phyloP scores from a whole-genome alignment of 257 asterid genomes.

The Solanum chilense region DNA sequence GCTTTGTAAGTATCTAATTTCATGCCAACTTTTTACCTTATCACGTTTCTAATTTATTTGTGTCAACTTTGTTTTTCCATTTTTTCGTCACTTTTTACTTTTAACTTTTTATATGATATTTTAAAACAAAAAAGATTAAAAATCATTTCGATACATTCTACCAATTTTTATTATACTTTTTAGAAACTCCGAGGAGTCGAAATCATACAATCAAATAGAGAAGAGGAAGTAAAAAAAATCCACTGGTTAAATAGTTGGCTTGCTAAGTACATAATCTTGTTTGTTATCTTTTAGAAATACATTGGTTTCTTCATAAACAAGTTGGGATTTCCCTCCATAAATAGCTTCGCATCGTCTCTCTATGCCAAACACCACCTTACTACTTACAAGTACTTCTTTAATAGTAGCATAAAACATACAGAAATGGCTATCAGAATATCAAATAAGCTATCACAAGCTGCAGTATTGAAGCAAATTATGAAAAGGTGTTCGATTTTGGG shows the following conservation, averaged over 20 bases:
- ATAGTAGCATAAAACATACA: neutral
- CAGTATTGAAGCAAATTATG: slow-evolving; percentile 26
- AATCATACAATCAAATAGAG: neutral
- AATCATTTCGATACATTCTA: too few species aligned
- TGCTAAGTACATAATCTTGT: neutral
- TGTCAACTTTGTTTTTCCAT: neutral
- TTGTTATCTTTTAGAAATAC: neutral
- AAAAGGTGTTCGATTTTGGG: slow-evolving; percentile 32
- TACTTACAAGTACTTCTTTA: neutral
- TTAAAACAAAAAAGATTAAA: too few species aligned
- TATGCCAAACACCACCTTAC: neutral
- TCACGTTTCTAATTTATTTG: neutral
- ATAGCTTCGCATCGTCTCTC: slow-evolving; percentile 7
- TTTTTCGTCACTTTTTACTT: too few species aligned
- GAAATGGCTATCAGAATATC: slow-evolving; percentile 24
- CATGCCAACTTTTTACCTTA: neutral
- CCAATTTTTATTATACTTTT: too few species aligned
- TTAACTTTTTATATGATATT: neutral
- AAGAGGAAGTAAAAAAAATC: neutral
- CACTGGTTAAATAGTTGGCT: neutral
- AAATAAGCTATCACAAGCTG: slow-evolving; percentile 23
- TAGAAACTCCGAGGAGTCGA: rapidly evolving
- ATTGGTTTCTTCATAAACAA: neutral
- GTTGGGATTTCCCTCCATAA: slow-evolving; percentile 14
- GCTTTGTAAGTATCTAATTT: neutral